A percentile compares a stretch with the other conserved stretches of the same genome.
Conservation (phyloP, 257 asterid genomes). For the Forsythia suspensa region DNA sequence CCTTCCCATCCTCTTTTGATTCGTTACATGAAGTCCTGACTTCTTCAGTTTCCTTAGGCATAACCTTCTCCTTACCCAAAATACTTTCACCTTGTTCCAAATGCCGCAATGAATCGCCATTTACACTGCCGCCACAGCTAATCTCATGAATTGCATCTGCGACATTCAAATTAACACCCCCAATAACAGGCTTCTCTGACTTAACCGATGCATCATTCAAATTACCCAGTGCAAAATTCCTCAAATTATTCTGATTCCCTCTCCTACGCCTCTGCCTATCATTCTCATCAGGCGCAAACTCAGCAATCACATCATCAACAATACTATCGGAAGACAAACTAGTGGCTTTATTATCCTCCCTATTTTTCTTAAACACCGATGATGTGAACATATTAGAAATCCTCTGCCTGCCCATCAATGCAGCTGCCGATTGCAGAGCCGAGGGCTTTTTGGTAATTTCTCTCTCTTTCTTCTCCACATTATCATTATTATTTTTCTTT, state of each 20-base stretch:
- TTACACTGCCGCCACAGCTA: slow-evolving; percentile 17
- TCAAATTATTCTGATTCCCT: slow-evolving; percentile 28
- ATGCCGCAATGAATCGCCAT: slow-evolving; percentile 27
- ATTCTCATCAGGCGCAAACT: slow-evolving; percentile 84
- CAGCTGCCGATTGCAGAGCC: slow-evolving; percentile 70
- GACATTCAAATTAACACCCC: slow-evolving; percentile 30
- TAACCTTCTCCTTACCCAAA: slow-evolving; percentile 22
- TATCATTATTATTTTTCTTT: slow-evolving; percentile 38
- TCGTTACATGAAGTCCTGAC: slow-evolving; percentile 14
- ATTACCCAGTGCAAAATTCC: slow-evolving; percentile 21
- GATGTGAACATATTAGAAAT: slow-evolving; percentile 80
- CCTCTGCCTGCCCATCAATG: slow-evolving; percentile 86
- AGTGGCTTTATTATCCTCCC: slow-evolving; percentile 40
- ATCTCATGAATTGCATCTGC: slow-evolving; percentile 31
- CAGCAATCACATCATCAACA: slow-evolving; percentile 88
- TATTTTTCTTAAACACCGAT: slow-evolving; percentile 71
- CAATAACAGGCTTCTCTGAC: slow-evolving; percentile 41
- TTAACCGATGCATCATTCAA: slow-evolving; percentile 30
- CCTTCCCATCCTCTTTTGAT: slow-evolving; percentile 27
- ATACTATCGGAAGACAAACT: slow-evolving; percentile 69
- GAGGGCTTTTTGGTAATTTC: slow-evolving; percentile 57
- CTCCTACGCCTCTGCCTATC: slow-evolving; percentile 81
- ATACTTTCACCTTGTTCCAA: slow-evolving; percentile 21
- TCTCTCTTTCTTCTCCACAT: slow-evolving; percentile 63
- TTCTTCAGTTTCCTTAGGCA: slow-evolving; percentile 13